Evolutionary conservation across 176 grass and related monocot genomes (phyloP).

Genomic region (Coix lacrymajobi): DNA sequence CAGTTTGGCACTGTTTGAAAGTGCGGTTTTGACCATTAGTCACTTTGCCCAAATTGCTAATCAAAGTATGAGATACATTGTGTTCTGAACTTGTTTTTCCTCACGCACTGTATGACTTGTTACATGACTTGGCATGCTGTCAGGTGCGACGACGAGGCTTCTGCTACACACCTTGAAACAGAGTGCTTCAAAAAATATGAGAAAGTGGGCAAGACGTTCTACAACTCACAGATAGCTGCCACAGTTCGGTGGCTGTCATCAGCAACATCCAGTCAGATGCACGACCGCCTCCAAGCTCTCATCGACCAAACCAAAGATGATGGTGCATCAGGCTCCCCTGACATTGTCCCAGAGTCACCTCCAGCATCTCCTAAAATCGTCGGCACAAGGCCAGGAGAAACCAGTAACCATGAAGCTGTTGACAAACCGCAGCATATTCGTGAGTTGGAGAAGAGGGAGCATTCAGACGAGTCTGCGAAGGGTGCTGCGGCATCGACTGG

Average conservation of each 20-base stretch:
- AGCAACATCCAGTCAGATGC: constrained; percentile 59
- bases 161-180: constrained; percentile 66
- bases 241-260: constrained; percentile 76
- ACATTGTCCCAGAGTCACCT: constrained; percentile 14
- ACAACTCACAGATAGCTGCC: constrained; percentile 90
- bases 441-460: background rate
- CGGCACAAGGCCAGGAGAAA: background rate
- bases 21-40: background rate
- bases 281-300: constrained; percentile 36
- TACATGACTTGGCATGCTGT: background rate
- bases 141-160: constrained; percentile 43
- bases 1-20: background rate
- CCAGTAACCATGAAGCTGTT: background rate
- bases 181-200: constrained; percentile 86
- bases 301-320: background rate
- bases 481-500: background rate
- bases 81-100: background rate
- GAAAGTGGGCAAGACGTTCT: constrained; percentile 82
- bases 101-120: background rate
- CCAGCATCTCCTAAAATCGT: background rate
- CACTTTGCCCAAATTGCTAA: background rate
- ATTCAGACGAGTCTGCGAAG: background rate
- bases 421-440: background rate
- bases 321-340: background rate
- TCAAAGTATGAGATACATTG: background rate